phyloP scores from a whole-genome alignment of 148 eudicot genomes.

The Vaccinium myrtillus region DNA sequence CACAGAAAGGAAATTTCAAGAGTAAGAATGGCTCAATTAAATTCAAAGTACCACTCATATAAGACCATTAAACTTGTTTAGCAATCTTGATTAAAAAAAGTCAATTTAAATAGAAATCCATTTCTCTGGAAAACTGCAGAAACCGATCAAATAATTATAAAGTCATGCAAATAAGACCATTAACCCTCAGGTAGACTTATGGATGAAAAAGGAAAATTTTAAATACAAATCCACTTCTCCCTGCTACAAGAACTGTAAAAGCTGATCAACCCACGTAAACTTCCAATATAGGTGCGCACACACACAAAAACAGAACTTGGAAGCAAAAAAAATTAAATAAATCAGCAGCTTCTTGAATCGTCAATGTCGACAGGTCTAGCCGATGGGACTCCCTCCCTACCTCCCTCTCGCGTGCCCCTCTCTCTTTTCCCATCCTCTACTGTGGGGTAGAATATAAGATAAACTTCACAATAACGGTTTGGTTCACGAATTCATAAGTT shows the following conservation, averaged over 20 bases:
- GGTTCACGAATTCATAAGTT: not conserved
- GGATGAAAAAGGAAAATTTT: not conserved
- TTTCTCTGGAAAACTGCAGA: not conserved
- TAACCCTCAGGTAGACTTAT: not conserved
- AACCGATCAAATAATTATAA: not conserved
- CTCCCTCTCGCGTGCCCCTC: no score
- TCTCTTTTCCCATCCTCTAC: not conserved
- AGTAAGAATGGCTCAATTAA: not conserved
- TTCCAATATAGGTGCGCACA: not conserved
- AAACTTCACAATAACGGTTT: not conserved
- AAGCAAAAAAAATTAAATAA: not conserved
- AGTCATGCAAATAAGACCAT: not conserved
- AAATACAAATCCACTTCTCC: not conserved
- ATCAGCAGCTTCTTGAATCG: not conserved
- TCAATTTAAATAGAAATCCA: not conserved
- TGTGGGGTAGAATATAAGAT: not conserved
- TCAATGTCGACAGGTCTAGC: no score
- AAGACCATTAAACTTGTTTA: not conserved
- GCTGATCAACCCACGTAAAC: not conserved
- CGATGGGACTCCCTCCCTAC: no score
- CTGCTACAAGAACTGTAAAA: not conserved
- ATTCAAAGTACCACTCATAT: not conserved
- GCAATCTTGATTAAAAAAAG: not conserved
- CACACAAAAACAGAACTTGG: not conserved
- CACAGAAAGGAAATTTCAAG: not conserved